Conservation (phyloP, 202 grass and related monocot genomes). For the Tripidium arundinaceum region DNA sequence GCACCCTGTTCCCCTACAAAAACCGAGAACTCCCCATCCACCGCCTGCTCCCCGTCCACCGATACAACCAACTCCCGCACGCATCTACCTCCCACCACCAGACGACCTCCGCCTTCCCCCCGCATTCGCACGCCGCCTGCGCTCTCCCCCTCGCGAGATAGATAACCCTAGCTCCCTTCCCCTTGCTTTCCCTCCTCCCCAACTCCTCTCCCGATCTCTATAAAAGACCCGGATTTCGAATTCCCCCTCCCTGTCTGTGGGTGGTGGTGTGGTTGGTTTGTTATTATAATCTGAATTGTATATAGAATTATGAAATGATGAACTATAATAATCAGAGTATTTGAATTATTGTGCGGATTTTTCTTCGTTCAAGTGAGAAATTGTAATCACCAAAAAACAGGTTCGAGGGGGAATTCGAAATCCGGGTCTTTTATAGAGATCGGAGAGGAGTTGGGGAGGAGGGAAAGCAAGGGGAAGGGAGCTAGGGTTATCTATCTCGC, state of each 20-base stretch:
- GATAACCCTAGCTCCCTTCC: slow-evolving; percentile 37
- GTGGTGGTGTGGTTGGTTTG: too few relatives aligned
- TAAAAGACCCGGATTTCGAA: slow-evolving; percentile 78
- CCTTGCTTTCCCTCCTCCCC: neutral
- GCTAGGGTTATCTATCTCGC: slow-evolving; percentile 41
- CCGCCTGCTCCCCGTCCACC: slow-evolving; percentile 18
- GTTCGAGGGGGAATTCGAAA: slow-evolving; percentile 39
- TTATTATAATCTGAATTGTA: too few relatives aligned
- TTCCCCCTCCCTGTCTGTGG: too few relatives aligned
- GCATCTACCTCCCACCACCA: neutral
- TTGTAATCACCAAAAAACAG: too few relatives aligned
- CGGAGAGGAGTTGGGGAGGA: slow-evolving; percentile 7
- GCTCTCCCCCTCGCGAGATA: neutral
- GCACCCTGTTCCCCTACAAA: neutral
- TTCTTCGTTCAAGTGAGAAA: too few relatives aligned
- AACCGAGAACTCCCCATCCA: neutral
- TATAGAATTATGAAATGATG: too few relatives aligned
- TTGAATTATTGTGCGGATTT: too few relatives aligned
- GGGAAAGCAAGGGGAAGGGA: neutral
- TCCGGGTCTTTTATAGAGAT: slow-evolving; percentile 79
- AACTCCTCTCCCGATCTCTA: slow-evolving; percentile 45
- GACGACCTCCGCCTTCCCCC: neutral
- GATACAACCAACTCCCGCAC: neutral
- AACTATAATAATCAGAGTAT: too few relatives aligned
- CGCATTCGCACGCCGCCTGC: neutral